phyloP scores from a whole-genome alignment of 169 alveolate species.

The Prorocentrum cordatum region DNA sequence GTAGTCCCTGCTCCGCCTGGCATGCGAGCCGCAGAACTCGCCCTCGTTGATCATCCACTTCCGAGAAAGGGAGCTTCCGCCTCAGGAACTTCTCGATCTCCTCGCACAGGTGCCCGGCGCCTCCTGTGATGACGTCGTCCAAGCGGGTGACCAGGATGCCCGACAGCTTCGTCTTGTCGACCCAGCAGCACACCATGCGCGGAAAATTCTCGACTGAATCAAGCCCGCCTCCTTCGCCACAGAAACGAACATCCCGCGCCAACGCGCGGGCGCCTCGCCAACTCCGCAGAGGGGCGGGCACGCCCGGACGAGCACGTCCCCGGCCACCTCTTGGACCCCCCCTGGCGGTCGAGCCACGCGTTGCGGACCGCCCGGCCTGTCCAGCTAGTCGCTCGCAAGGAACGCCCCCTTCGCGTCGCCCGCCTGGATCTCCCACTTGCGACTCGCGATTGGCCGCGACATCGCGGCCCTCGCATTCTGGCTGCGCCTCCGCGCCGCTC shows the following conservation, averaged over 20 bases:
- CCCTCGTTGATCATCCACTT: background rate
- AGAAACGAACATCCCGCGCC: background rate
- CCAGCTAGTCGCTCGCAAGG: background rate
- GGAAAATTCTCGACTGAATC: background rate
- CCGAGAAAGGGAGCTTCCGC: too few relatives aligned
- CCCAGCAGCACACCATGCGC: background rate
- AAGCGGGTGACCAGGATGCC: background rate
- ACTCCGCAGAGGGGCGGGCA: background rate
- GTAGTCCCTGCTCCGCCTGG: too few relatives aligned
- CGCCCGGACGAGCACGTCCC: background rate
- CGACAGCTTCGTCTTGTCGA: background rate
- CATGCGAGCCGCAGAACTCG: background rate
- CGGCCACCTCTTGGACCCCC: background rate
- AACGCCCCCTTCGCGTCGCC: background rate
- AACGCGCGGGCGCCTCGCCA: background rate
- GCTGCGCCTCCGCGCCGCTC: background rate
- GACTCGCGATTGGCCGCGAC: background rate
- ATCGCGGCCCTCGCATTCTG: background rate
- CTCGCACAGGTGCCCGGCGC: background rate
- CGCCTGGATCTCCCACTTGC: background rate
- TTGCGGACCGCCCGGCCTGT: background rate
- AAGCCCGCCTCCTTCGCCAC: too few relatives aligned
- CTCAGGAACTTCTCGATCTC: too few relatives aligned
- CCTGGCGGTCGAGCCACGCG: background rate
- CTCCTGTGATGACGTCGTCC: background rate